A percentile compares a stretch with the other conserved stretches of the same genome.
phyloP scores from a whole-genome alignment of 768 basidiomycete genomes.

The Trametes cingulata region DNA sequence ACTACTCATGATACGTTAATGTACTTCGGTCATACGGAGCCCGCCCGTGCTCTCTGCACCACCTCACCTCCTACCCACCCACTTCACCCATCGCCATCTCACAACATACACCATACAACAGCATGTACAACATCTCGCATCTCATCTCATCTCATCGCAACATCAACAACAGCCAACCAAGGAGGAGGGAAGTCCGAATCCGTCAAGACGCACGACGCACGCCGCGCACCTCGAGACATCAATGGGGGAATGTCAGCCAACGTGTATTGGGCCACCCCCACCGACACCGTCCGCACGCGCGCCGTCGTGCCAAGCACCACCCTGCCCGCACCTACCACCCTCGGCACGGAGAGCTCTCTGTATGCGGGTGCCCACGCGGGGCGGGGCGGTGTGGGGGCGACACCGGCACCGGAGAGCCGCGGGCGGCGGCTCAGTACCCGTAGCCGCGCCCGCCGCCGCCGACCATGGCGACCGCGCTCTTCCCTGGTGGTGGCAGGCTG shows the following conservation, averaged over 20 bases:
- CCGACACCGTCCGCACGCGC: background rate
- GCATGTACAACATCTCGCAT: slow-evolving; percentile 18
- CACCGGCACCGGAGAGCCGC: background rate
- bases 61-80: background rate
- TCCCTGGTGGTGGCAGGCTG: slow-evolving; percentile 36
- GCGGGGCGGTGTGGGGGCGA: background rate
- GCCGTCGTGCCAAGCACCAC: background rate
- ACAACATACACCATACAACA: slow-evolving; percentile 9
- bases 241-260: background rate
- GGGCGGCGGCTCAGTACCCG: slow-evolving; percentile 35
- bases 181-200: background rate
- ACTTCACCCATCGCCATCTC: background rate
- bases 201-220: background rate
- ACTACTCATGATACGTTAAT: slow-evolving; percentile 10
- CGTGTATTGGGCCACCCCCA: slow-evolving; percentile 15
- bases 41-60: background rate
- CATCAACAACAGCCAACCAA: too few species aligned
- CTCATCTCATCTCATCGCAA: background rate
- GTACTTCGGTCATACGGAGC: slow-evolving; percentile 15
- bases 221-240: background rate
- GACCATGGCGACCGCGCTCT: slow-evolving; percentile 36
- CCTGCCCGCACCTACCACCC: background rate
- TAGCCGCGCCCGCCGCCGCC: slow-evolving; percentile 39
- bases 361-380: background rate
- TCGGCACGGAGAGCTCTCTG: slow-evolving; percentile 9